Conservation (phyloP, 352 stramenopile species). For the Globisporangium acanthophoron region DNA sequence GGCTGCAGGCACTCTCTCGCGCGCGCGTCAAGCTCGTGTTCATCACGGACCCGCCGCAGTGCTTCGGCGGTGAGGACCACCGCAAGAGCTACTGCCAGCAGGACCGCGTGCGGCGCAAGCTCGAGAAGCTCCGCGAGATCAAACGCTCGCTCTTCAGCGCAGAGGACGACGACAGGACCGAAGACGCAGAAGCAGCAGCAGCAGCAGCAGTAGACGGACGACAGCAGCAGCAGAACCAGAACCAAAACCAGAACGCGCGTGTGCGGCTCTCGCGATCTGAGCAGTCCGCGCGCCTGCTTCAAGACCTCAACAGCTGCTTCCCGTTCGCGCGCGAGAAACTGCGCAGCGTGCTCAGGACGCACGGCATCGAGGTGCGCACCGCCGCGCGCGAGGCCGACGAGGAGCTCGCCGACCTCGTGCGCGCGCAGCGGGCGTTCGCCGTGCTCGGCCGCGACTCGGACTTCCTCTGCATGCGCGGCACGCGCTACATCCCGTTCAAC, state of each 20-base stretch:
- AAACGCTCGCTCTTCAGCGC: constrained; percentile 20
- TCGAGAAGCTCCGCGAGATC: constrained; percentile 38
- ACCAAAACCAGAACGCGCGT: background rate
- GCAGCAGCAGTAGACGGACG: background rate
- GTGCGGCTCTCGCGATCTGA: constrained; percentile 8
- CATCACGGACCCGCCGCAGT: constrained; percentile 67
- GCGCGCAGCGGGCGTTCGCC: constrained; percentile 41
- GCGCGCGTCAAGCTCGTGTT: constrained; percentile 57
- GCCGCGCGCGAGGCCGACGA: constrained; percentile 72
- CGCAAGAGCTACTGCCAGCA: constrained; percentile 52
- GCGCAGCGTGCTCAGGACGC: constrained; percentile 44
- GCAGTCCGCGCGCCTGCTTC: constrained; percentile 25
- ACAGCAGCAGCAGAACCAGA: background rate
- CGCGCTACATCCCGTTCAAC: constrained; percentile 77
- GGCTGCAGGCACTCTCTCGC: constrained; percentile 33
- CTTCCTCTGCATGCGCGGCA: constrained; percentile 80
- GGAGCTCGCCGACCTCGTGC: constrained; percentile 61
- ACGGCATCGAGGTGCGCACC: constrained; percentile 42
- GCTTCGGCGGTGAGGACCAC: constrained; percentile 64
- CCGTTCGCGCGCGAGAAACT: constrained; percentile 73
- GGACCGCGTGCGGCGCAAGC: constrained; percentile 54
- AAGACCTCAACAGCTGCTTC: constrained; percentile 66
- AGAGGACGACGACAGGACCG: background rate
- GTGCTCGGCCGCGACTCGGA: constrained; percentile 85
- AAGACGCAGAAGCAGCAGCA: background rate